phyloP scores from a whole-genome alignment of 345 rosid species.

The Eucalyptus pauciflora region DNA sequence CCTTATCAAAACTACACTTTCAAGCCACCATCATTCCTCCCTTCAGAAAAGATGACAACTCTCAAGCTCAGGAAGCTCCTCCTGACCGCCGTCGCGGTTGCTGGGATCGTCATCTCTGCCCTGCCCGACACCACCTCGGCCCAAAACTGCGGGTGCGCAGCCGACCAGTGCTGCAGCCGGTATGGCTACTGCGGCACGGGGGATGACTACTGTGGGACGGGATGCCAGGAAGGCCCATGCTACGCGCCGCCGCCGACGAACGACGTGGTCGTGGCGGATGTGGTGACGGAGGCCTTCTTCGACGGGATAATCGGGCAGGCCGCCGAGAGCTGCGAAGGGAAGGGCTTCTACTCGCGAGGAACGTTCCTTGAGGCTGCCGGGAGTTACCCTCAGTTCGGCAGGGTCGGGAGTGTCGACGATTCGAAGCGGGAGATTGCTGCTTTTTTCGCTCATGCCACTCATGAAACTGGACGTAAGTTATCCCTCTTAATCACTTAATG shows the following conservation, averaged over 20 bases:
- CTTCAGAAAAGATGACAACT: neutral
- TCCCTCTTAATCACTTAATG: neutral
- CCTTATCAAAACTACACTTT: neutral
- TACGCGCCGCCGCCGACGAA: neutral
- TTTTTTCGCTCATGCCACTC: conserved; percentile 33
- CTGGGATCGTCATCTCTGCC: neutral
- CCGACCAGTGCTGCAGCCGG: conserved; percentile 12
- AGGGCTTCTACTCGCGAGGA: conserved; percentile 22
- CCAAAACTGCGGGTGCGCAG: conserved; percentile 20
- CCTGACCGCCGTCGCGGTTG: neutral
- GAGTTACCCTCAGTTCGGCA: conserved; percentile 20
- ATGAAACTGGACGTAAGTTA: conserved; percentile 35
- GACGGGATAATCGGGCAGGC: conserved; percentile 23
- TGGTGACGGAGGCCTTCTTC: conserved; percentile 30
- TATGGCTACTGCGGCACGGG: conserved; percentile 20
- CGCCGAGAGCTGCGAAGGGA: conserved; percentile 12
- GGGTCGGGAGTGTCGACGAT: conserved; percentile 12
- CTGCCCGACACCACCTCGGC: neutral
- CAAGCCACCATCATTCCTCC: neutral
- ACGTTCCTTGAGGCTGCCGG: conserved; percentile 16
- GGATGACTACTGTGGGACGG: conserved; percentile 7
- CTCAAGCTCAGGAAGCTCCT: neutral
- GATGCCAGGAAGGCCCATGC: conserved; percentile 19
- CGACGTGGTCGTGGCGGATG: conserved; percentile 1
- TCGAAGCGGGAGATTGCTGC: conserved; percentile 46